These are phyloP conservation scores for Rubroshorea leprosula DNA, from an alignment of 345 rosid species.

Conservation along the genomic window DNA sequence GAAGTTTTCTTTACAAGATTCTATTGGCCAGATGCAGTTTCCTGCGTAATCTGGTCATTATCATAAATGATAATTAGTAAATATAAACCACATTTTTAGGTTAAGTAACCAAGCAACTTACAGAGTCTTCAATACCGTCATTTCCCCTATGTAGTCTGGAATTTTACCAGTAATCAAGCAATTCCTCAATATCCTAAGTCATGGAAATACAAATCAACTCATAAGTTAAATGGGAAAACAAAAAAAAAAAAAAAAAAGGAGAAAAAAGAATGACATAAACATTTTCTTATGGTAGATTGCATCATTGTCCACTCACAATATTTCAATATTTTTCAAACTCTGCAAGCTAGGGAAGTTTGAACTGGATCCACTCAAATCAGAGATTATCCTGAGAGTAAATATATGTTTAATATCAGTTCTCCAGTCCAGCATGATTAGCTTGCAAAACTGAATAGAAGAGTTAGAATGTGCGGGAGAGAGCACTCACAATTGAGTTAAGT, in stretches of 20 bases:
- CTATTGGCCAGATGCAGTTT: background rate
- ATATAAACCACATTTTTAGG: too few relatives aligned
- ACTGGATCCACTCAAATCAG: constrained; percentile 50
- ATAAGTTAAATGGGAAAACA: too few relatives aligned
- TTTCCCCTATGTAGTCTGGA: constrained; percentile 38
- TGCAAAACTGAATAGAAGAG: background rate
- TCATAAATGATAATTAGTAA: too few relatives aligned
- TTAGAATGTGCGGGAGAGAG: background rate
- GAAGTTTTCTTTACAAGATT: background rate
- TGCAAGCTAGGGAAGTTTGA: constrained; percentile 48
- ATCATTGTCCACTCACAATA: constrained; percentile 44
- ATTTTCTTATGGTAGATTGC: constrained; percentile 7
- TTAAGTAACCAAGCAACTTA: constrained; percentile 33
- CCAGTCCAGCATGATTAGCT: background rate
- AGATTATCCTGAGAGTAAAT: constrained; percentile 46
- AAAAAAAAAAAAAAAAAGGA: background rate
- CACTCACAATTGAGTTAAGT: constrained; percentile 53
- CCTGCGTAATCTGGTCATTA: too few relatives aligned
- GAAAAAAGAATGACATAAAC: background rate
- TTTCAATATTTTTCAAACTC: constrained; percentile 12
- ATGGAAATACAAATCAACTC: background rate
- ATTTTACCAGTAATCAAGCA: constrained; percentile 50
- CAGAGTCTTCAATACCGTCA: constrained; percentile 33
- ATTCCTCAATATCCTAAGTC: constrained; percentile 25
- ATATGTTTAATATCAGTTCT: background rate